A percentile compares a stretch with the other conserved stretches of the same genome.
These are phyloP conservation scores for Pythium catenulatum DNA, from an alignment of 352 stramenopile species.

Conservation along the genomic window DNA sequence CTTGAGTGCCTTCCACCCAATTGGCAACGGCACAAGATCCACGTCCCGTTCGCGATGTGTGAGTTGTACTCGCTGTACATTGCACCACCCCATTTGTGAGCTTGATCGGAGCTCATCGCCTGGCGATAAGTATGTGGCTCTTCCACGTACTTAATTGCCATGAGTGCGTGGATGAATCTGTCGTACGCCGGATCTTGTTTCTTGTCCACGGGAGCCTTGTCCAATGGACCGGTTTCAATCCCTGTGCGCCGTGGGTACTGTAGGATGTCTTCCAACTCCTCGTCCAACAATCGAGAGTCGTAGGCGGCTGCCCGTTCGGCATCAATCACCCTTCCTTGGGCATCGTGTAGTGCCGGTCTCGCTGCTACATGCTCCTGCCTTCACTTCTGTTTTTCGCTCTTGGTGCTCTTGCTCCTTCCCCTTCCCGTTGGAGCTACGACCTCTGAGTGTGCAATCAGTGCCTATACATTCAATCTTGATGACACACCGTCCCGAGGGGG, in stretches of 20 bases:
- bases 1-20: conserved; percentile 30
- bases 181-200: not conserved
- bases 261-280: conserved; percentile 4
- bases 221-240: not conserved
- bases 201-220: not conserved
- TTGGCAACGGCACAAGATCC: not conserved
- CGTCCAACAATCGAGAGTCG: conserved; percentile 7
- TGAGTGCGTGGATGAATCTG: conserved; percentile 1
- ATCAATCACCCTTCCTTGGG: not conserved
- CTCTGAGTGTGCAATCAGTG: conserved; percentile 37
- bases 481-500: not conserved
- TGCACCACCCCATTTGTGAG: not conserved
- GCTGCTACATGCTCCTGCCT: not conserved
- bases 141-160: conserved; percentile 31
- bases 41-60: conserved; percentile 22
- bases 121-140: conserved; percentile 22
- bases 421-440: not conserved
- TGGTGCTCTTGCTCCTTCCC: conserved; percentile 12
- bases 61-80: conserved; percentile 29
- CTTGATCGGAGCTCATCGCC: conserved; percentile 26
- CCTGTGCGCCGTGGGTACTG: not conserved
- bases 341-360: not conserved
- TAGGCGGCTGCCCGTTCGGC: conserved; percentile 1
- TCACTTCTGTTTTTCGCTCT: not conserved
- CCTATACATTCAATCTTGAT: not conserved